Conservation (phyloP, 768 basidiomycete genomes). For the Leccinum subgranulosum region DNA sequence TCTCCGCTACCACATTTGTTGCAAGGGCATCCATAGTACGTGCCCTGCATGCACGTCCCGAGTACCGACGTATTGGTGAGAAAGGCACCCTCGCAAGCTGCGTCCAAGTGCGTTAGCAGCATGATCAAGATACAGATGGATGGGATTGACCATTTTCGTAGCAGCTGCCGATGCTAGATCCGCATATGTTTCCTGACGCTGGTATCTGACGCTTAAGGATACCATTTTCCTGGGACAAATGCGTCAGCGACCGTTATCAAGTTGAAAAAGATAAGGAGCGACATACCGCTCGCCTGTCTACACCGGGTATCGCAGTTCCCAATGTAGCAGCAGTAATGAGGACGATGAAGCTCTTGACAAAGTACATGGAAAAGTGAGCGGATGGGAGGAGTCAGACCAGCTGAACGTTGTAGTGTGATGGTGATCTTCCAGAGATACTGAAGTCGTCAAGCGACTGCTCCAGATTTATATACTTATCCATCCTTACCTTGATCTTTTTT, state of each 20-base stretch:
- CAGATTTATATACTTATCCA: background rate
- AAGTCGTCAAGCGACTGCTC: background rate
- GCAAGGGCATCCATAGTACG: background rate
- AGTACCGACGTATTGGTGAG: background rate
- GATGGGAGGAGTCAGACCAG: background rate
- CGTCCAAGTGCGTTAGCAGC: background rate
- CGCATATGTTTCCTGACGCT: background rate
- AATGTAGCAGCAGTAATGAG: background rate
- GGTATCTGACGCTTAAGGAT: background rate
- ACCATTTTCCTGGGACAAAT: background rate
- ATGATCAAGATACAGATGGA: background rate
- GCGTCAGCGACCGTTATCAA: background rate
- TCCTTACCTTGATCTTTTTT: background rate
- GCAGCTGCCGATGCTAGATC: background rate
- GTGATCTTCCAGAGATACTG: background rate
- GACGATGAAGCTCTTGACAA: background rate
- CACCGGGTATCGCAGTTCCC: background rate
- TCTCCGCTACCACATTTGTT: background rate
- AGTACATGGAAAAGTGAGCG: background rate
- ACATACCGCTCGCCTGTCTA: background rate
- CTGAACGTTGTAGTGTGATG: background rate
- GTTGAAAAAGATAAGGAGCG: background rate
- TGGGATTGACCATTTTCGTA: background rate
- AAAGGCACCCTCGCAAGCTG: background rate
- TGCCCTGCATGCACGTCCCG: background rate